These are phyloP conservation scores for Pleurotus salmoneostramineus DNA, from an alignment of 768 basidiomycete genomes.

Conservation along the genomic window DNA sequence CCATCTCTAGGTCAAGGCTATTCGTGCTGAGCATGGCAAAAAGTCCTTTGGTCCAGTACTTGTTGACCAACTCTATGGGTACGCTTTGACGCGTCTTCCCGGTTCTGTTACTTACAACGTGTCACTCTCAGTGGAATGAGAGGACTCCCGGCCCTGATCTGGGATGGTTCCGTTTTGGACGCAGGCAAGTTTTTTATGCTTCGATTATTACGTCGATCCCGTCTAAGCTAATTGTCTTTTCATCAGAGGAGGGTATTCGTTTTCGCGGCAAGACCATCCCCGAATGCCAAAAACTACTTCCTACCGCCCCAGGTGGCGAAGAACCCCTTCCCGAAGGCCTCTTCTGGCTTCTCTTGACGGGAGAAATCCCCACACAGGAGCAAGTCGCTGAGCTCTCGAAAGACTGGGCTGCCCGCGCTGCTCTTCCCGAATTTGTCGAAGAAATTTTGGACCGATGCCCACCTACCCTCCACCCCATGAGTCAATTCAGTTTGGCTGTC, in stretches of 20 bases:
- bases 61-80: constrained; percentile 92
- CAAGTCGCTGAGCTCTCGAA: constrained; percentile 83
- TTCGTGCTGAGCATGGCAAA: constrained; percentile 84
- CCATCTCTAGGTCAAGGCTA: constrained; percentile 64
- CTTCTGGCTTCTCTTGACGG: constrained; percentile 95
- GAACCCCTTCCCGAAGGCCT: constrained; percentile 93
- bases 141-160: constrained; percentile 89
- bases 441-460: constrained; percentile 93
- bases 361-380: constrained; percentile 88
- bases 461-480: constrained; percentile 96
- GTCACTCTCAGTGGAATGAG: constrained; percentile 66
- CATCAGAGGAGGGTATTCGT: constrained; percentile 89
- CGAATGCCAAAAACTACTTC: constrained; percentile 81
- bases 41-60: constrained; percentile 90
- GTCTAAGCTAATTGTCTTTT: not conserved
- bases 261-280: constrained; percentile 97
- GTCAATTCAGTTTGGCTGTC: constrained; percentile 94
- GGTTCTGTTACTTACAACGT: constrained; percentile 6
- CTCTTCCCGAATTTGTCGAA: constrained; percentile 93
- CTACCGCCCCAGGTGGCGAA: constrained; percentile 82
- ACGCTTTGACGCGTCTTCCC: constrained; percentile 15
- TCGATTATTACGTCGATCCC: constrained; percentile 7
- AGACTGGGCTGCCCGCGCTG: constrained; percentile 93
- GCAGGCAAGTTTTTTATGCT: constrained; percentile 49
- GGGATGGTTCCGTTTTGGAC: constrained; percentile 98